Percentiles rank a stretch among this genome's conserved stretches.
These are phyloP conservation scores for Alternaria gansuensis DNA, from an alignment of 2,329 filamentous ascomycete genomes.

Conservation along the genomic window DNA sequence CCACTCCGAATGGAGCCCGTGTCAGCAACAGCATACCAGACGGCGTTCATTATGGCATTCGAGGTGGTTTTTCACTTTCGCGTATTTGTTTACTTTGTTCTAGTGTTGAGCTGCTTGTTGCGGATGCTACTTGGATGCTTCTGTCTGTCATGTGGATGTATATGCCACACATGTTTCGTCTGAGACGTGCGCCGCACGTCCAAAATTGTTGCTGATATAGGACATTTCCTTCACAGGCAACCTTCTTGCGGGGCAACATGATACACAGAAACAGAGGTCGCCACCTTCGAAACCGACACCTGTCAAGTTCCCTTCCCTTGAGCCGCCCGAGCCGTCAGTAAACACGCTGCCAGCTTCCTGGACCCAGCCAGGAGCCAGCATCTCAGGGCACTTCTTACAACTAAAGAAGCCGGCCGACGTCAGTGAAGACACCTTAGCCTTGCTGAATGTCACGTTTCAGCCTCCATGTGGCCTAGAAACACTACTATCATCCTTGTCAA, in stretches of 20 bases:
- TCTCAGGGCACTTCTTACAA: slow-evolving; percentile 56
- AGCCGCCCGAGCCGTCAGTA: slow-evolving; percentile 47
- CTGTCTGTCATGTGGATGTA: slow-evolving; percentile 27
- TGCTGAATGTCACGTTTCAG: slow-evolving; percentile 56
- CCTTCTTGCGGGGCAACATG: slow-evolving; percentile 53
- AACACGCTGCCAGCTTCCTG: slow-evolving; percentile 43
- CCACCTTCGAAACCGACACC: slow-evolving; percentile 61
- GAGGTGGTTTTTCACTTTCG: background rate
- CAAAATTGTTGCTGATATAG: slow-evolving; percentile 42
- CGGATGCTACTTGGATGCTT: slow-evolving; percentile 25
- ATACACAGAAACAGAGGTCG: slow-evolving; percentile 53
- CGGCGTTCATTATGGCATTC: background rate
- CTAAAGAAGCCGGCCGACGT: slow-evolving; percentile 56
- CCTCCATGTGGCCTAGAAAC: slow-evolving; percentile 52
- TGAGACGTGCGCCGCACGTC: slow-evolving; percentile 35
- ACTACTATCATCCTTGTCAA: slow-evolving; percentile 46
- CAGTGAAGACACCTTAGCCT: slow-evolving; percentile 50
- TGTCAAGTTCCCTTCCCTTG: slow-evolving; percentile 62
- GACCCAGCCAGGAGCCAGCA: slow-evolving; percentile 51
- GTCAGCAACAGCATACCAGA: slow-evolving; percentile 4
- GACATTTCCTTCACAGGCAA: slow-evolving; percentile 38
- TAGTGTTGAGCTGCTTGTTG: slow-evolving; percentile 4
- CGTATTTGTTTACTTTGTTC: slow-evolving; percentile 1
- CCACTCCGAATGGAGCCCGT: slow-evolving; percentile 2
- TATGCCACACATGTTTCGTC: slow-evolving; percentile 44